Evolutionary conservation across 176 grass and related monocot species (phyloP), one percentile per base, ranked within the genome.

Genomic region (Echinochloa phyllopogon): DNA sequence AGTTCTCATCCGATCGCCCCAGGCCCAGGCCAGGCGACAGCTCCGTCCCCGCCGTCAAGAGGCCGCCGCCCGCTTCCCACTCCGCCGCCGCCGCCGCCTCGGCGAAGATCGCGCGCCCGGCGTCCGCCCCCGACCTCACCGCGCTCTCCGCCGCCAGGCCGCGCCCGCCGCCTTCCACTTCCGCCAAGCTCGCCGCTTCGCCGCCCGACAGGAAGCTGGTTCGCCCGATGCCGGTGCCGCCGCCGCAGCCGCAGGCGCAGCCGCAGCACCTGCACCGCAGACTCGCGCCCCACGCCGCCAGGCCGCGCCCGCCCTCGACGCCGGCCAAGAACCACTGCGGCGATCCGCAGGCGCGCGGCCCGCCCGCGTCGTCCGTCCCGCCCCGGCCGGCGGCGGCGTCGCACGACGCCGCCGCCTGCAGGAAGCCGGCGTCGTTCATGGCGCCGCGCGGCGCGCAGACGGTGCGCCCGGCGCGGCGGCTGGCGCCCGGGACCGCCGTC

Each of bases 401-500:
- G 51, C 10, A 6, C 67, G 6, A 3, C 41, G 23, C 11, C 42
- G 23, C 11, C 42, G 4, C 4, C 21, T 1, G 0, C 39, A 10
- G 68, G 37, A 43, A 23, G 51, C n/a, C 62, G 38, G 10, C 36
- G 3, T 15, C 42, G 17, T 75, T 68, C 44, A 43, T 76, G 83
- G 83, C 53, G 53, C 43, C 71, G 77, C 75, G 42, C 55, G 55
- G 55, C 63, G 70, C 65, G 6, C 24, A 81, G 53, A 71, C 39
- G 23, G 88, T 82, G 53, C 83, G 76, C 72, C 83, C 88, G 11
- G 10, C 64, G 23, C 72, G 83, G 14, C 83, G 88, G 10, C 83
- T 90, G 8, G 47, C 77, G 38, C 80, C 77, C 23, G 88, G 88
- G 23, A 86, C 88, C 36, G 88, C 83, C 78, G 88, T 89, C 14